Base-by-base conservation (phyloP, 495 filamentous ascomycete species). In the Oidiodendron maius region DNA sequence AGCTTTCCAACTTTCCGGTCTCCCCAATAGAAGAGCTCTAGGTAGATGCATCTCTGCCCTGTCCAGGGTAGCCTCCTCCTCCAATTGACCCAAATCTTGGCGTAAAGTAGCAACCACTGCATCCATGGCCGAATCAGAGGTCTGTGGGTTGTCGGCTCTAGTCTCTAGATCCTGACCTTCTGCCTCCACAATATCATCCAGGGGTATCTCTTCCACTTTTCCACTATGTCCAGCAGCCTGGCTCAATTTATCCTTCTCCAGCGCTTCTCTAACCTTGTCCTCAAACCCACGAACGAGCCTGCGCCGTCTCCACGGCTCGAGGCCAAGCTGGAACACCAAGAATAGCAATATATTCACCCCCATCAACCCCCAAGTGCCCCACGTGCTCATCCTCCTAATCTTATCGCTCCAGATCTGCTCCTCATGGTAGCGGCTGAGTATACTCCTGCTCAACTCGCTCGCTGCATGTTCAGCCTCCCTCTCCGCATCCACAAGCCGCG, bases 331-430 rank as follows among this genome's bases (percentile, higher is more conserved):
- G 59, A 95, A 82, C 38, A 90, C 76, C 36, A 98, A 64, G 63
- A 98, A 90, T 32, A 98, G 62, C 32, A 97, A 64, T 2, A 97
- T 83, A 58, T 98, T 98, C 36, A 97, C 76, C 5, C 93, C 91
- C 93, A 98, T 97, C 55, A 98, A 67, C 0, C 93, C 93, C 84
- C 94, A 96, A 2, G 93, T 98, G 18, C 93, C 90, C 93, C 93
- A 98, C 4, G 93, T 97, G 56, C 82, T 88, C 78, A 96, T 95
- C 50, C 93, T 72, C 35, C 93, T 77, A 61, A 98, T 98, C 61
- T 95, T 93, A 60, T 98, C 93, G 57, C 86, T 91, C 93, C 93
- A 98, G 39, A 98, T 95, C 72, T 98, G 93, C 67, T 98, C 93
- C 66, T 98, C 93, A 67, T 98, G 93, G 68, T 98, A 98, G 22